Conservation (phyloP, 805 yeast species). For the Clavispora fructus region DNA sequence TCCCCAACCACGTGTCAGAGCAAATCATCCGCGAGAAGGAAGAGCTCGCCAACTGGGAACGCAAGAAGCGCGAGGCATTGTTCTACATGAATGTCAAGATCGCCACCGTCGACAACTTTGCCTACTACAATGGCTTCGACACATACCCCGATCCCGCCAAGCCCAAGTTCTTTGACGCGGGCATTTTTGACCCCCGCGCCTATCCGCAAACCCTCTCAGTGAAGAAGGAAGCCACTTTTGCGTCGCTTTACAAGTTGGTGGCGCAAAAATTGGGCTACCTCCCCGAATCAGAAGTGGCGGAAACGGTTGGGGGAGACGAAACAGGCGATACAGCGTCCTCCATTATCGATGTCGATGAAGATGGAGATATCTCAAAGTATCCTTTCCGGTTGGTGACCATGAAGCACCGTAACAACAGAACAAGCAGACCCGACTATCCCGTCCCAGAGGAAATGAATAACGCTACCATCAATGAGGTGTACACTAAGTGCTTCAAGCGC, state of each 20-base stretch:
- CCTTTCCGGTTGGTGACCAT: slow-evolving; percentile 60
- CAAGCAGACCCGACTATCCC: slow-evolving; percentile 54
- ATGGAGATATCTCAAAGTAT: slow-evolving; percentile 2
- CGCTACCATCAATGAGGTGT: slow-evolving; percentile 47
- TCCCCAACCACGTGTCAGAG: slow-evolving; percentile 63
- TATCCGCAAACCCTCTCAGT: slow-evolving; percentile 48
- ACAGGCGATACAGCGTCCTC: slow-evolving; percentile 1
- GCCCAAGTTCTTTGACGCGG: slow-evolving; percentile 42
- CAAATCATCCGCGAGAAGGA: slow-evolving; percentile 60
- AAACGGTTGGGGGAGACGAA: slow-evolving; percentile 17
- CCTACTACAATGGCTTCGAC: slow-evolving; percentile 68
- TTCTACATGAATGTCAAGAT: slow-evolving; percentile 47
- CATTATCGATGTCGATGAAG: neutral
- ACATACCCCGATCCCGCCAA: slow-evolving; percentile 57
- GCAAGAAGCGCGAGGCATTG: slow-evolving; percentile 60
- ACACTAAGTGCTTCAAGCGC: slow-evolving; percentile 40
- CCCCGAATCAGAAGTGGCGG: neutral
- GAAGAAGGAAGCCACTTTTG: slow-evolving; percentile 50
- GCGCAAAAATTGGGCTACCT: slow-evolving; percentile 38
- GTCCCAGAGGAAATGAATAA: slow-evolving; percentile 25
- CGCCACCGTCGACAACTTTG: slow-evolving; percentile 49
- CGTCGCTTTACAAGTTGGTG: slow-evolving; percentile 46
- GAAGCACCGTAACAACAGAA: slow-evolving; percentile 63
- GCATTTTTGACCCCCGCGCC: slow-evolving; percentile 41
- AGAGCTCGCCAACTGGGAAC: slow-evolving; percentile 49